Conservation (phyloP, 371 early-diverging fungal genomes). For the Basidiobolus heterosporus region DNA sequence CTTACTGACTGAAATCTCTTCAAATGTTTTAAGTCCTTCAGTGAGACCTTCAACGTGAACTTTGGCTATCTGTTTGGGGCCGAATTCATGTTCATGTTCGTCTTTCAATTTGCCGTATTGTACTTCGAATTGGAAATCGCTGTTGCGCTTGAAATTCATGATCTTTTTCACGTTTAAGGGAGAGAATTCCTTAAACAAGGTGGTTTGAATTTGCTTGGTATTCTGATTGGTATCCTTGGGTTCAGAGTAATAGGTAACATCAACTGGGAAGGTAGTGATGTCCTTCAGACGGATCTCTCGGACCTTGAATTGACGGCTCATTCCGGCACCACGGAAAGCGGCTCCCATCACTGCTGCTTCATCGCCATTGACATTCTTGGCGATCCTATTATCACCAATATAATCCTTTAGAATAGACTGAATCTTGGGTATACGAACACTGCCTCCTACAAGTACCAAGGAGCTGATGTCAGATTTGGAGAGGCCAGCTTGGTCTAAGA, state of each 20-base stretch:
- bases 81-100: slow-evolving; percentile 14
- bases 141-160: slow-evolving; percentile 60
- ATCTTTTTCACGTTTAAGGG: slow-evolving; percentile 53
- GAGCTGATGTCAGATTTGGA: slow-evolving; percentile 49
- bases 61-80: slow-evolving; percentile 27
- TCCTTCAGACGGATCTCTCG: slow-evolving; percentile 76
- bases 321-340: slow-evolving; percentile 72
- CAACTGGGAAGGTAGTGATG: slow-evolving; percentile 52
- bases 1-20: slow-evolving; percentile 30
- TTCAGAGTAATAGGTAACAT: slow-evolving; percentile 51
- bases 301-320: slow-evolving; percentile 75
- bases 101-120: slow-evolving; percentile 30
- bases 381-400: slow-evolving; percentile 70
- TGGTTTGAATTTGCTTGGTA: slow-evolving; percentile 1
- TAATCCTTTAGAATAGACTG: slow-evolving; percentile 45
- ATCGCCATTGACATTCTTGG: slow-evolving; percentile 84
- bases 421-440: slow-evolving; percentile 73
- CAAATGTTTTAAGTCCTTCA: slow-evolving; percentile 43
- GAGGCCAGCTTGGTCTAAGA: slow-evolving; percentile 43
- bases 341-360: slow-evolving; percentile 93
- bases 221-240: slow-evolving; percentile 13
- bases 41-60: slow-evolving; percentile 55
- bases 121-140: slow-evolving; percentile 64
- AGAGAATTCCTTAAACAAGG: slow-evolving; percentile 3
- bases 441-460: slow-evolving; percentile 87